phyloP scores from a whole-genome alignment of 176 grass and related monocot species.

The Oryza rufipogon region DNA sequence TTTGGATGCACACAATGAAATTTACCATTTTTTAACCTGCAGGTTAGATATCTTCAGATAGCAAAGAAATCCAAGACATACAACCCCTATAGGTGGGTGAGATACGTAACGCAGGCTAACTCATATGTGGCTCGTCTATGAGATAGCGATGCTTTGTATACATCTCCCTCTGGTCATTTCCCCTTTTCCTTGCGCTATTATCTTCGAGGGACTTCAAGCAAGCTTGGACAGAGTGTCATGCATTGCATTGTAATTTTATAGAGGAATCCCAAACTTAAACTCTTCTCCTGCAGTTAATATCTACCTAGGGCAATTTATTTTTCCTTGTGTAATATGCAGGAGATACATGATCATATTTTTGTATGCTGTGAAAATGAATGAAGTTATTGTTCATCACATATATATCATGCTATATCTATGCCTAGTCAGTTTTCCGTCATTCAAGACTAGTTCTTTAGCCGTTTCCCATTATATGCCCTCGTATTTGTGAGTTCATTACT shows the following conservation, averaged over 20 bases:
- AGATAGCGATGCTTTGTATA: slow-evolving; percentile 35
- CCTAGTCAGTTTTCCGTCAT: neutral
- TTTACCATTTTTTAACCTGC: slow-evolving; percentile 20
- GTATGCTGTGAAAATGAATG: slow-evolving; percentile 2
- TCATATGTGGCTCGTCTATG: slow-evolving; percentile 92
- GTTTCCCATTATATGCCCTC: neutral
- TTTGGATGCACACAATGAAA: neutral
- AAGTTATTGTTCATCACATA: slow-evolving; percentile 23
- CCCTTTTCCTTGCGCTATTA: slow-evolving; percentile 23
- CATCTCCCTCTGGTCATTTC: slow-evolving; percentile 9
- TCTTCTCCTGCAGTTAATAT: slow-evolving; percentile 1
- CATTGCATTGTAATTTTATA: slow-evolving; percentile 47
- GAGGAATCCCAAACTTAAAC: slow-evolving; percentile 23
- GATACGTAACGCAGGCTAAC: slow-evolving; percentile 96
- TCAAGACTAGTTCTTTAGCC: neutral
- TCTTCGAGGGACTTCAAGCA: slow-evolving; percentile 12
- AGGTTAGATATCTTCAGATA: slow-evolving; percentile 99
- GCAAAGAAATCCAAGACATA: slow-evolving; percentile 97
- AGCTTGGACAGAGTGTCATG: slow-evolving; percentile 27
- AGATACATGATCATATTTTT: slow-evolving; percentile 28
- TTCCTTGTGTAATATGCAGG: slow-evolving; percentile 10
- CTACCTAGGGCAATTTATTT: neutral
- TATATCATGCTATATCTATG: neutral
- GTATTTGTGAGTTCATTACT: neutral
- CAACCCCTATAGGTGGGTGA: slow-evolving; percentile 96